phyloP scores from a whole-genome alignment of 345 rosid genomes.

The Gossypium ekmanianum region DNA sequence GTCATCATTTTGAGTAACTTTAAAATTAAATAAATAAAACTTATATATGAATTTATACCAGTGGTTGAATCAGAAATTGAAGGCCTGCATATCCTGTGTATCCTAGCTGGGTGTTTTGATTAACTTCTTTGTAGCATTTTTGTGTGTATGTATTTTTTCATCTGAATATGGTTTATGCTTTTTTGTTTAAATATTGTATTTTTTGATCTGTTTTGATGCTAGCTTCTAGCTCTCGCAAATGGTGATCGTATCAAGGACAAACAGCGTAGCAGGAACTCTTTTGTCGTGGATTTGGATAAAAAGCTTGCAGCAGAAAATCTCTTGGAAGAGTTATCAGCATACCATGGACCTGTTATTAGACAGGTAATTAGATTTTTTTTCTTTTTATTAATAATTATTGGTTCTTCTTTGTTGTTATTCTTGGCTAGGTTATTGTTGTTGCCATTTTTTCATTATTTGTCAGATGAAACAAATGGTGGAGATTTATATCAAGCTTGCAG shows the following conservation, averaged over 20 bases:
- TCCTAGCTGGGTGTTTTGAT: neutral
- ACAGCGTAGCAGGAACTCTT: constrained; percentile 87
- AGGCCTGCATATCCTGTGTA: neutral
- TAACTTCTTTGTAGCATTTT: neutral
- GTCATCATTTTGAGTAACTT: neutral
- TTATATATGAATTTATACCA: neutral
- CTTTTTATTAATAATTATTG: neutral
- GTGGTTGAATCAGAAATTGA: constrained; percentile 12
- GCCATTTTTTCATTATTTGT: constrained; percentile 16
- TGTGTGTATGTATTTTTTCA: neutral
- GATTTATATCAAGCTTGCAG: constrained; percentile 91
- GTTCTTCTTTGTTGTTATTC: neutral
- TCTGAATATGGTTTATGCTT: constrained; percentile 1
- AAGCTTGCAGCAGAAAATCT: constrained; percentile 84
- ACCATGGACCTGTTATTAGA: constrained; percentile 72
- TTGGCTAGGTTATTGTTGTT: neutral
- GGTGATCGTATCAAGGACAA: constrained; percentile 96
- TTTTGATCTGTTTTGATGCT: constrained; percentile 22
- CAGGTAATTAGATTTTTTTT: constrained; percentile 43
- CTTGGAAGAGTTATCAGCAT: constrained; percentile 56
- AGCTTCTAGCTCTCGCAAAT: constrained; percentile 94
- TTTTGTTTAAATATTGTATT: constrained; percentile 5
- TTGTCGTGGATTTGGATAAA: constrained; percentile 87
- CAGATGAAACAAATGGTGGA: constrained; percentile 97
- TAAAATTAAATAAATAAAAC: neutral